Conservation (phyloP, 768 basidiomycete genomes). For the Leccinum boreale region DNA sequence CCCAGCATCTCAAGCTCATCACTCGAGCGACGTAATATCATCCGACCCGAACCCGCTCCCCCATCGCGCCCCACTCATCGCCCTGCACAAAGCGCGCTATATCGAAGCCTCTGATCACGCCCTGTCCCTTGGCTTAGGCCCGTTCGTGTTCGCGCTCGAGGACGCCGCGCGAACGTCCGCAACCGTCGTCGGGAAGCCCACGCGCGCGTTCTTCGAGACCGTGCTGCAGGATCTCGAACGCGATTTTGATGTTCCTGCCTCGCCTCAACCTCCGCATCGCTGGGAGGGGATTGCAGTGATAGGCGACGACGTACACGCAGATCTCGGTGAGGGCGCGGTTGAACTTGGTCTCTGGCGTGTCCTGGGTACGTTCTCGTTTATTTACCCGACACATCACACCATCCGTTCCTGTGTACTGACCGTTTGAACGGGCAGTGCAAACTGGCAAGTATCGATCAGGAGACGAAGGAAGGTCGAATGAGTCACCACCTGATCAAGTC, state of each 20-base stretch:
- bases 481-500: slow-evolving; percentile 49
- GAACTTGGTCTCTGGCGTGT: slow-evolving; percentile 61
- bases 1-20: background rate
- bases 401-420: background rate
- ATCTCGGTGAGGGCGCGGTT: slow-evolving; percentile 59
- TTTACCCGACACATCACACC: background rate
- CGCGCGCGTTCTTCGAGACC: slow-evolving; percentile 53
- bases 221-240: slow-evolving; percentile 45
- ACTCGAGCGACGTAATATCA: background rate
- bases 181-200: slow-evolving; percentile 64
- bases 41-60: background rate
- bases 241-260: background rate
- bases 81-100: slow-evolving; percentile 58
- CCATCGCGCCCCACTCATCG: slow-evolving; percentile 41
- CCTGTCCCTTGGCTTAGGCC: slow-evolving; percentile 66
- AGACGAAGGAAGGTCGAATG: slow-evolving; percentile 44
- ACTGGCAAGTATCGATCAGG: slow-evolving; percentile 69
- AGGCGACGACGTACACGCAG: slow-evolving; percentile 65
- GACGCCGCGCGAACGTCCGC: slow-evolving; percentile 46
- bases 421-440: slow-evolving; percentile 38
- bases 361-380: slow-evolving; percentile 44
- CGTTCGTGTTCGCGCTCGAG: slow-evolving; percentile 66
- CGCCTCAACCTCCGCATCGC: background rate
- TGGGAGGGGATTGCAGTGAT: slow-evolving; percentile 43
- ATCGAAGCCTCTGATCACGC: slow-evolving; percentile 43